phyloP scores from a whole-genome alignment of 2,329 filamentous ascomycete genomes.

The Aspergillus viridinutans region DNA sequence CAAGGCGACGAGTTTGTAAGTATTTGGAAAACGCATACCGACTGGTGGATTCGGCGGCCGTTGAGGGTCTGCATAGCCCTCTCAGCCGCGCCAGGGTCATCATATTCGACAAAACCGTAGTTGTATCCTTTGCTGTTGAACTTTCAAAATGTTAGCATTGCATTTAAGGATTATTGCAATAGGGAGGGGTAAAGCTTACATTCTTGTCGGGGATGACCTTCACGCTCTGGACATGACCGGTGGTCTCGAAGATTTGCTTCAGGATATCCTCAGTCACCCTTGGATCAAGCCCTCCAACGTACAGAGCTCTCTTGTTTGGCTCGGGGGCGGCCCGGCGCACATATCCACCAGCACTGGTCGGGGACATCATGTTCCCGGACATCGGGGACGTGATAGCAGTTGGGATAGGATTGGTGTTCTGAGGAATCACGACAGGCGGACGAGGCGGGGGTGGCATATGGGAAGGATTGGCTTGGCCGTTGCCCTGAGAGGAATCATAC shows the following conservation, averaged over 20 bases:
- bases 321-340: conserved; percentile 89
- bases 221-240: conserved; percentile 94
- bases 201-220: conserved; percentile 99
- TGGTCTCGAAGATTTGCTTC: conserved; percentile 98
- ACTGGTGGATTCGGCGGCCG: conserved; percentile 90
- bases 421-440: conserved; percentile 78
- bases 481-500: conserved; percentile 69
- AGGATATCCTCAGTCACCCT: conserved; percentile 94
- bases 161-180: neutral
- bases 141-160: conserved; percentile 22
- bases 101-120: conserved; percentile 98
- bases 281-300: conserved; percentile 91
- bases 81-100: conserved; percentile 93
- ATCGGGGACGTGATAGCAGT: conserved; percentile 87
- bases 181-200: conserved; percentile 55
- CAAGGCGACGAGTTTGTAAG: neutral
- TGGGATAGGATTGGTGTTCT: conserved; percentile 93
- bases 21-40: conserved; percentile 57
- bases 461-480: conserved; percentile 63
- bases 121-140: conserved; percentile 90
- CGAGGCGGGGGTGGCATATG: conserved; percentile 90
- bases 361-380: conserved; percentile 76
- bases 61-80: conserved; percentile 97
- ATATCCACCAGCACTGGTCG: conserved; percentile 74
- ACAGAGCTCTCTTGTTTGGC: conserved; percentile 96